Evolutionary conservation across 208 protist species (phyloP).

Genomic region (Phytomonas sp.): DNA sequence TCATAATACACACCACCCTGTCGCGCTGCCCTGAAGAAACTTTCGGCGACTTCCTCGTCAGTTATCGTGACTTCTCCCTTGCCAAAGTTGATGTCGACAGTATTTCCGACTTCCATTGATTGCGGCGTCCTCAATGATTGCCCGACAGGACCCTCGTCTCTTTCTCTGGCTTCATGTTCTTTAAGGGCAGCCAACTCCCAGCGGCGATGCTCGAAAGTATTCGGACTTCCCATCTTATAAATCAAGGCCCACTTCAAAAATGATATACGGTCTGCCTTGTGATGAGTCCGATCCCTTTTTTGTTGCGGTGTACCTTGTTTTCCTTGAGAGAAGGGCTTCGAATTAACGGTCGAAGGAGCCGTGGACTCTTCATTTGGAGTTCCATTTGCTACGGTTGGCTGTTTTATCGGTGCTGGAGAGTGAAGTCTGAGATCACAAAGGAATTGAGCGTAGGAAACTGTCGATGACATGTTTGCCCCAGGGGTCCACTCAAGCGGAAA

Average conservation of each 20-base stretch:
- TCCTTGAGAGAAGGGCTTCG: neutral
- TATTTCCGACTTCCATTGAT: neutral
- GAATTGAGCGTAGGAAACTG: neutral
- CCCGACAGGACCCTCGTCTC: neutral
- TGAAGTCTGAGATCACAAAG: neutral
- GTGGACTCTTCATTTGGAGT: neutral
- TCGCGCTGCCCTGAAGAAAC: slow-evolving; percentile 49
- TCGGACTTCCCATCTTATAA: slow-evolving; percentile 52
- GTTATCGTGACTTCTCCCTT: slow-evolving; percentile 6
- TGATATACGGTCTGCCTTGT: slow-evolving; percentile 19
- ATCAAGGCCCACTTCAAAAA: slow-evolving; percentile 63
- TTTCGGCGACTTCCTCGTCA: slow-evolving; percentile 49
- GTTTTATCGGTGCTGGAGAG: neutral
- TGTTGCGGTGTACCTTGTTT: neutral
- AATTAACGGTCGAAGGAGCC: neutral
- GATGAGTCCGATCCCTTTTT: neutral
- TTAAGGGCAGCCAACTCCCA: slow-evolving; percentile 38
- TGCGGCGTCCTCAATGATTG: neutral
- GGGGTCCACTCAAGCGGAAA: slow-evolving; percentile 15
- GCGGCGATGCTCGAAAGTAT: slow-evolving; percentile 57
- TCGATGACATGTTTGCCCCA: neutral
- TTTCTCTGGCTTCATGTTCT: neutral
- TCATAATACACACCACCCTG: slow-evolving; percentile 70
- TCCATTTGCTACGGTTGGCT: neutral
- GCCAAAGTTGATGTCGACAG: neutral